Conservation (phyloP, 148 eudicot genomes). For the Salicornia ramosissima region DNA sequence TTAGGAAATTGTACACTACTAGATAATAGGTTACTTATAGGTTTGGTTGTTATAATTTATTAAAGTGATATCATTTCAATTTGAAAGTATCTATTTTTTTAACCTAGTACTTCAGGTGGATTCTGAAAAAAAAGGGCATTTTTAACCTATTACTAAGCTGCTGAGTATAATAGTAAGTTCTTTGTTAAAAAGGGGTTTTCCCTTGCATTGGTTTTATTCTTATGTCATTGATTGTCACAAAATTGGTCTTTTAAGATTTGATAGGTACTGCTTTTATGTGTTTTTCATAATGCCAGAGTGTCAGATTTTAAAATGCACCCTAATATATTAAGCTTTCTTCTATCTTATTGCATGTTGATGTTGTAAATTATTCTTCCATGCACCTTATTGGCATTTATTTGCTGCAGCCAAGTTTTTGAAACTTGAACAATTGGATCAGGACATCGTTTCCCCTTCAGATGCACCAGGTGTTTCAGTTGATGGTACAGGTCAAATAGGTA, state of each 20-base stretch:
- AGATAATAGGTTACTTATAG: too few relatives aligned
- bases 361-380: background rate
- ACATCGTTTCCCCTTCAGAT: slow-evolving; percentile 58
- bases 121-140: too few relatives aligned
- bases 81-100: too few relatives aligned
- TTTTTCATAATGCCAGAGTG: background rate
- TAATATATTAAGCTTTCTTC: background rate
- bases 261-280: background rate
- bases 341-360: background rate
- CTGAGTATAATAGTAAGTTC: too few relatives aligned
- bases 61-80: too few relatives aligned
- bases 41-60: too few relatives aligned
- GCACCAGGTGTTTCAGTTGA: slow-evolving; percentile 69
- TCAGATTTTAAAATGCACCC: background rate
- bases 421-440: slow-evolving; percentile 88
- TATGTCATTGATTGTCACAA: background rate
- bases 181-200: too few relatives aligned
- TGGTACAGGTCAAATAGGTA: slow-evolving; percentile 93
- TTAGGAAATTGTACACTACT: too few relatives aligned
- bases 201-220: background rate
- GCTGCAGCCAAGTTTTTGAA: slow-evolving; percentile 87
- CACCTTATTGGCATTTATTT: slow-evolving; percentile 12
- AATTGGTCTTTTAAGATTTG: background rate
- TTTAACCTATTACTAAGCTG: too few relatives aligned
- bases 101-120: too few relatives aligned